Percentiles rank a stretch among this genome's conserved stretches.
phyloP scores from a whole-genome alignment of 1,284 basidiomycete genomes.

The Cerrena zonata region DNA sequence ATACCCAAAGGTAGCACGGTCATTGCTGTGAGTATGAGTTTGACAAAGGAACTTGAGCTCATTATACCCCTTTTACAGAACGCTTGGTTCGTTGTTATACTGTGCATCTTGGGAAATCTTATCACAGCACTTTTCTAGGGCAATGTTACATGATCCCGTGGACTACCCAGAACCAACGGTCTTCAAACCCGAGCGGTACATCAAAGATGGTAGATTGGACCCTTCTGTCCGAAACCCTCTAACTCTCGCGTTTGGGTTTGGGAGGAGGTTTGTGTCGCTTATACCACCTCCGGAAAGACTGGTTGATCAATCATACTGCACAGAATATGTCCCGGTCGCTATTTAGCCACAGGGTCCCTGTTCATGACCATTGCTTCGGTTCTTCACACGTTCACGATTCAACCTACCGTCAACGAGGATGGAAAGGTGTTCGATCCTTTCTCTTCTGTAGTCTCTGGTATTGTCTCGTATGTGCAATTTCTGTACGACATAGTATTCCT shows the following conservation, averaged over 20 bases:
- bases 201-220: slow-evolving; percentile 8
- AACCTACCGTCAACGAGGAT: slow-evolving; percentile 2
- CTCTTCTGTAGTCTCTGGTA: background rate
- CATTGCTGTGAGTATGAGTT: background rate
- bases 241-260: slow-evolving; percentile 17
- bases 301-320: background rate
- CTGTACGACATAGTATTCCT: background rate
- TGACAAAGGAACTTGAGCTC: background rate
- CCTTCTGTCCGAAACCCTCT: slow-evolving; percentile 8
- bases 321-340: slow-evolving; percentile 8
- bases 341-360: slow-evolving; percentile 4
- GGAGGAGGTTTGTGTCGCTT: slow-evolving; percentile 7
- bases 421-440: background rate
- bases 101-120: background rate
- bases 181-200: slow-evolving; percentile 13
- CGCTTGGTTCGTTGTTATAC: background rate
- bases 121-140: background rate
- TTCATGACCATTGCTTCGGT: slow-evolving; percentile 13
- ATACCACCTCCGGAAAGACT: background rate
- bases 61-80: background rate
- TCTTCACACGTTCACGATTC: slow-evolving; percentile 13
- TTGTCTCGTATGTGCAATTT: background rate
- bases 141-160: slow-evolving; percentile 5
- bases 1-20: slow-evolving; percentile 18
- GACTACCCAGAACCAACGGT: slow-evolving; percentile 12